Evolutionary conservation across 2,329 filamentous ascomycete genomes (phyloP).

Genomic region (Aspergillus versicolor): DNA sequence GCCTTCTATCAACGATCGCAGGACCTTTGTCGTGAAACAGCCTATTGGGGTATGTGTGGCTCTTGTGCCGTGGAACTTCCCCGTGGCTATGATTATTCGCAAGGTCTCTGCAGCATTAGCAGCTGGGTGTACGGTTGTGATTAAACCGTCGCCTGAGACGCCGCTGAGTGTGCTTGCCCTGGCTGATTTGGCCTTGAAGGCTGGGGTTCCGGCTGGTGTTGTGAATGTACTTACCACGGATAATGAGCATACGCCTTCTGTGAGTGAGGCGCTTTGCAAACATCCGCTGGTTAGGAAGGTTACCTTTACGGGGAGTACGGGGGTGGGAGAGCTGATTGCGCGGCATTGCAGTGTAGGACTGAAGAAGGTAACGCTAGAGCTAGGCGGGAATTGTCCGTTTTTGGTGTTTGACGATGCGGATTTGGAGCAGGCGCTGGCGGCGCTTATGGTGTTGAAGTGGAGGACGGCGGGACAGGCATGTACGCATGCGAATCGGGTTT

Average conservation of each 20-base stretch:
- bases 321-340: slow-evolving; percentile 9
- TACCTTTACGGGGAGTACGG: slow-evolving; percentile 15
- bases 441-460: slow-evolving; percentile 8
- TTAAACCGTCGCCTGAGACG: slow-evolving; percentile 36
- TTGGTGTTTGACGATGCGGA: slow-evolving; percentile 62
- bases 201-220: slow-evolving; percentile 31
- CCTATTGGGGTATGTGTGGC: not conserved
- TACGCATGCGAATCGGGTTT: slow-evolving; percentile 14
- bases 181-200: slow-evolving; percentile 23
- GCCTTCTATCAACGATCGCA: not conserved
- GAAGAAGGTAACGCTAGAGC: slow-evolving; percentile 62
- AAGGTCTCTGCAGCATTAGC: not conserved
- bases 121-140: slow-evolving; percentile 30
- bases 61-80: not conserved
- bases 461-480: slow-evolving; percentile 12
- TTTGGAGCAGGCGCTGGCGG: slow-evolving; percentile 40
- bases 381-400: slow-evolving; percentile 62
- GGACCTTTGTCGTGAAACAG: not conserved
- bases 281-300: slow-evolving; percentile 7
- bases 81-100: not conserved
- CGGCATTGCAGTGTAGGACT: slow-evolving; percentile 44
- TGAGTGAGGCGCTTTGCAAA: slow-evolving; percentile 1
- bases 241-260: not conserved
- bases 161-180: slow-evolving; percentile 33
- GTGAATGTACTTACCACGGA: slow-evolving; percentile 17